phyloP scores from a whole-genome alignment of 2,329 filamentous ascomycete species.

The Paecilomyces formosus region DNA sequence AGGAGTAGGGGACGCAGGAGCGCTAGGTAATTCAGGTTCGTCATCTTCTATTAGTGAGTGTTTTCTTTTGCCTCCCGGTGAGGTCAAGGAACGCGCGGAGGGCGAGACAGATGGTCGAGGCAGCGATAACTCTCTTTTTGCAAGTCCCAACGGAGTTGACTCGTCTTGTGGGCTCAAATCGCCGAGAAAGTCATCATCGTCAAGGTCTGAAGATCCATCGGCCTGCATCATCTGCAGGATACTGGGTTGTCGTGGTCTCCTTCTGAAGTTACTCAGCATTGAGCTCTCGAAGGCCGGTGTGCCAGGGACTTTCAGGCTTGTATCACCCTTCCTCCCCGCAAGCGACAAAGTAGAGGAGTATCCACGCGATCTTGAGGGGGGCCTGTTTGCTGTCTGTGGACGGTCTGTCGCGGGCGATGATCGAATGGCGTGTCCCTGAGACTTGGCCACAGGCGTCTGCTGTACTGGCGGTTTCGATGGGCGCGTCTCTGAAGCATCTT shows the following conservation, averaged over 20 bases:
- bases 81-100: constrained; percentile 17
- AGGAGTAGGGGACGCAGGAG: constrained; percentile 10
- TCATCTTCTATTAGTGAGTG: constrained; percentile 18
- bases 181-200: constrained; percentile 35
- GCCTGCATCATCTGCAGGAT: constrained; percentile 39
- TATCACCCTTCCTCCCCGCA: constrained; percentile 29
- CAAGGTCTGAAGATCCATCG: constrained; percentile 28
- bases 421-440: constrained; percentile 25
- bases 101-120: constrained; percentile 14
- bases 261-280: constrained; percentile 37
- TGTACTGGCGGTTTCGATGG: constrained; percentile 14
- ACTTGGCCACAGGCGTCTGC: constrained; percentile 24
- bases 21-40: constrained; percentile 18
- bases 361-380: constrained; percentile 28
- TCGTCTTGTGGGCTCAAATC: constrained; percentile 38
- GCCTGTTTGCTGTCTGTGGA: constrained; percentile 25
- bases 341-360: constrained; percentile 33
- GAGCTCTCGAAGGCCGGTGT: constrained; percentile 37
- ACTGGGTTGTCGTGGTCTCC: constrained; percentile 36
- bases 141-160: constrained; percentile 35
- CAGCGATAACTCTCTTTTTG: constrained; percentile 24
- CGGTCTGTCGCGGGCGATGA: constrained; percentile 27
- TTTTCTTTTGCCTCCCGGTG: constrained; percentile 29
- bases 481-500: constrained; percentile 4
- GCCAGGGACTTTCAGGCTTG: constrained; percentile 25